A percentile compares a stretch with the other conserved stretches of the same genome.
phyloP scores from a whole-genome alignment of 805 yeast genomes.

The Millerozyma miso region DNA sequence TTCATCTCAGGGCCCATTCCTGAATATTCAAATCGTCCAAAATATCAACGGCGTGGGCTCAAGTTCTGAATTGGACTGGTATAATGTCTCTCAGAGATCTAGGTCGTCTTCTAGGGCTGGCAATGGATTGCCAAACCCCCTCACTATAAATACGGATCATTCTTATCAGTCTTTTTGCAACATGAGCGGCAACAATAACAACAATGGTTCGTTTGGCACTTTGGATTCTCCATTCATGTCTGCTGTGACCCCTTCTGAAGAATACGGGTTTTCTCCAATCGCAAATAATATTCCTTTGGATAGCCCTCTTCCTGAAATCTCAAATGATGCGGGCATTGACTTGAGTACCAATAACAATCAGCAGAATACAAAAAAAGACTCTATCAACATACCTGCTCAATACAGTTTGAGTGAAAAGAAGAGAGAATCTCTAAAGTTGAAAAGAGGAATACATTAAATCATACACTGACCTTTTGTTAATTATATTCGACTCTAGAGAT shows the following conservation, averaged over 20 bases:
- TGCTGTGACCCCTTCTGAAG: constrained; percentile 34
- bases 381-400: constrained; percentile 27
- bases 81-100: constrained; percentile 20
- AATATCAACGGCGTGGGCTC: constrained; percentile 5
- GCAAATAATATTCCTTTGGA: constrained; percentile 7
- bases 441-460: constrained; percentile 38
- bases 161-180: constrained; percentile 22
- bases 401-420: constrained; percentile 40
- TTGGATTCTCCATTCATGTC: constrained; percentile 42
- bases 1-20: constrained; percentile 8
- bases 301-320: constrained; percentile 1
- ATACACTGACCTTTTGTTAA: background rate
- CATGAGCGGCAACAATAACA: constrained; percentile 18
- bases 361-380: constrained; percentile 12
- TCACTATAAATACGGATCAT: constrained; percentile 36
- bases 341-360: constrained; percentile 10
- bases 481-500: too few relatives aligned
- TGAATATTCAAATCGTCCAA: constrained; percentile 9
- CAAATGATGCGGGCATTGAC: background rate
- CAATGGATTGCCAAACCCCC: constrained; percentile 27
- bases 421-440: constrained; percentile 41
- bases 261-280: constrained; percentile 26
- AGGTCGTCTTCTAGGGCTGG: constrained; percentile 18
- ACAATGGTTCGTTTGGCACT: constrained; percentile 9
- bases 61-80: constrained; percentile 29